phyloP scores from a whole-genome alignment of 2,329 filamentous ascomycete species.

The Curvularia eragrostidis region DNA sequence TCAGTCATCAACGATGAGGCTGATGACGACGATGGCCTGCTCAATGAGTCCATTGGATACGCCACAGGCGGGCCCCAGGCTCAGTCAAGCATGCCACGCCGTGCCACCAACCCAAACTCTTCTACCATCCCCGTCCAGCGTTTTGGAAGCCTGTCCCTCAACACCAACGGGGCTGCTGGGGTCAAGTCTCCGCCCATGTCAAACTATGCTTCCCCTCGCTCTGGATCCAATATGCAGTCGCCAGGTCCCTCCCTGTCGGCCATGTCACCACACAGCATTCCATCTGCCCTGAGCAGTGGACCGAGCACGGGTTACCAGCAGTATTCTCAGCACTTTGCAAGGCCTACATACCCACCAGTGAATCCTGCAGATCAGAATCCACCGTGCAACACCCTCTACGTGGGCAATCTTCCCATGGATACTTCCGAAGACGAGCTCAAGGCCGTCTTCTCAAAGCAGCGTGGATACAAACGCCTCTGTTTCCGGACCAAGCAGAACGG shows the following conservation, averaged over 20 bases:
- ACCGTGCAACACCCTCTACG: conserved; percentile 96
- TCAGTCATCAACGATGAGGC: conserved; percentile 73
- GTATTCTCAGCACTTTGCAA: conserved; percentile 63
- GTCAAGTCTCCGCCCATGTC: conserved; percentile 64
- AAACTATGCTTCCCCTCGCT: conserved; percentile 59
- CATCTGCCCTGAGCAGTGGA: conserved; percentile 59
- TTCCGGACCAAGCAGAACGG: conserved; percentile 95
- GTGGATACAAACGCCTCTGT: conserved; percentile 93
- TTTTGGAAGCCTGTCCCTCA: conserved; percentile 74
- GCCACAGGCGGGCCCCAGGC: conserved; percentile 69
- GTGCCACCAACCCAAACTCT: conserved; percentile 74
- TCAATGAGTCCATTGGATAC: conserved; percentile 74
- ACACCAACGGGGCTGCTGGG: conserved; percentile 60
- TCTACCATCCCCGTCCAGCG: conserved; percentile 73
- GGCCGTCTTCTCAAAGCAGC: conserved; percentile 87
- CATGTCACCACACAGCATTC: conserved; percentile 63
- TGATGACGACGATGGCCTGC: conserved; percentile 75
- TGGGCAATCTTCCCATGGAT: conserved; percentile 93
- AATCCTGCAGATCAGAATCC: conserved; percentile 97
- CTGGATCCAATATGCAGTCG: conserved; percentile 58
- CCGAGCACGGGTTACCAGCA: conserved; percentile 62
- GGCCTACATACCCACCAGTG: conserved; percentile 78
- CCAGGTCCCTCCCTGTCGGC: conserved; percentile 53
- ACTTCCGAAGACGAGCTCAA: conserved; percentile 96
- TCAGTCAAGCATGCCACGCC: conserved; percentile 63